Evolutionary conservation across 257 asterid species (phyloP), one percentile per base, ranked within the genome.

Genomic region (Plantago ovata): DNA sequence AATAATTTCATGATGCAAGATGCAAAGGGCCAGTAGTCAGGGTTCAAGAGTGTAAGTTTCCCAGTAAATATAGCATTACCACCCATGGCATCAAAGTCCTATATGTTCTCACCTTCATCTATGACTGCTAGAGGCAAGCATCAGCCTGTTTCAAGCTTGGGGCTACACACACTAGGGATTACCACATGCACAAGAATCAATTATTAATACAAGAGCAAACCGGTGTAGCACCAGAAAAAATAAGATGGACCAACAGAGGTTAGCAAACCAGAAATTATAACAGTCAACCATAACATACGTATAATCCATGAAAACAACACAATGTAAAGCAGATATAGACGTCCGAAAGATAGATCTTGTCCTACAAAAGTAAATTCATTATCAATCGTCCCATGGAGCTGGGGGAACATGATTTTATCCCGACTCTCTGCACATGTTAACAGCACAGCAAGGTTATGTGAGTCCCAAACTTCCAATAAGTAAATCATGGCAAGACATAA

Each of bases 381-480:
- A 65, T 55, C 60, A 67, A 69, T 66, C 72, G 62, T 53, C 65
- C 63, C 75, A 66, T 41, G 78, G 14, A 32, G 69, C 77, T 60
- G 78, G 58, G 53, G 42, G 70, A 64, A 64, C 75, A 58, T 77
- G 62, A 70, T 72, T 62, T 46, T 46, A 38, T 66, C 73, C 41
- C 65, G 69, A 72, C 87, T 78, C 84, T 82, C 97, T 90, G 95
- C 95, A 86, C 82, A 84, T 80, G 91, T 75, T 62, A 89, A 89
- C 84, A 90, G 84, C 82, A 84, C 94, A 82, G 69, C 87, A 83
- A 85, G 90, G 91, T 89, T 89, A 91, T 71, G 93, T 87, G 96
- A 91, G 96, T 91, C 94, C 90, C 87, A 87, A 85, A 85, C 95
- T 79, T 91, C 96, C 83, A 91, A 83, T 87, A 85, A 83, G 81